A percentile compares a stretch with the other conserved stretches of the same genome.
Evolutionary conservation across 139 green algal genomes (phyloP).

Genomic region (Coccomyxa sp.): DNA sequence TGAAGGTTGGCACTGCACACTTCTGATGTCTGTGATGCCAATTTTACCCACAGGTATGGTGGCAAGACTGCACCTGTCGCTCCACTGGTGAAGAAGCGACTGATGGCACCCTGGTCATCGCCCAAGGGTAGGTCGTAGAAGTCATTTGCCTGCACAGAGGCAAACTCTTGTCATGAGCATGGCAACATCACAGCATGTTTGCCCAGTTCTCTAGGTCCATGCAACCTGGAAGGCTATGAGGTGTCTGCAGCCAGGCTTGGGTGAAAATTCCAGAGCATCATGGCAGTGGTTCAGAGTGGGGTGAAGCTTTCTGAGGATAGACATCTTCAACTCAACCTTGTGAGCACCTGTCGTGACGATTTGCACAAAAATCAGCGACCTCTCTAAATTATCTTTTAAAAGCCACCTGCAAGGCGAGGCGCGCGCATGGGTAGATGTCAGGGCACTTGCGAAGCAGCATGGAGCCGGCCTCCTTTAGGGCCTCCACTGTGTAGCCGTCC

Average conservation of each 20-base stretch:
- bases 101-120: constrained; percentile 28
- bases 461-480: constrained; percentile 29
- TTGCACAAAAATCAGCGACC: constrained; percentile 17
- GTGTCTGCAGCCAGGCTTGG: neutral
- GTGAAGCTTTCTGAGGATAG: neutral
- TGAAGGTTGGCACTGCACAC: neutral
- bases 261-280: too few relatives aligned
- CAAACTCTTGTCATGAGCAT: neutral
- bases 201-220: neutral
- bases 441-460: constrained; percentile 24
- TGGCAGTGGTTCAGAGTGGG: too few relatives aligned
- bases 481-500: constrained; percentile 13
- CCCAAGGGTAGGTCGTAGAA: neutral
- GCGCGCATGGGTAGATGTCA: constrained; percentile 56
- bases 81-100: constrained; percentile 29
- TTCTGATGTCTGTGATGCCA: neutral
- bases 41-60: neutral
- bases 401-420: constrained; percentile 53
- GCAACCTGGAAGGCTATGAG: neutral
- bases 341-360: neutral
- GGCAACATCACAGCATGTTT: neutral
- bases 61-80: neutral
- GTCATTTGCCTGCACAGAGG: constrained; percentile 1
- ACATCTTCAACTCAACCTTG: neutral
- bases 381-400: constrained; percentile 44